Base-by-base conservation (phyloP, 163 green algal genomes). In the Chlorella variabilis region DNA sequence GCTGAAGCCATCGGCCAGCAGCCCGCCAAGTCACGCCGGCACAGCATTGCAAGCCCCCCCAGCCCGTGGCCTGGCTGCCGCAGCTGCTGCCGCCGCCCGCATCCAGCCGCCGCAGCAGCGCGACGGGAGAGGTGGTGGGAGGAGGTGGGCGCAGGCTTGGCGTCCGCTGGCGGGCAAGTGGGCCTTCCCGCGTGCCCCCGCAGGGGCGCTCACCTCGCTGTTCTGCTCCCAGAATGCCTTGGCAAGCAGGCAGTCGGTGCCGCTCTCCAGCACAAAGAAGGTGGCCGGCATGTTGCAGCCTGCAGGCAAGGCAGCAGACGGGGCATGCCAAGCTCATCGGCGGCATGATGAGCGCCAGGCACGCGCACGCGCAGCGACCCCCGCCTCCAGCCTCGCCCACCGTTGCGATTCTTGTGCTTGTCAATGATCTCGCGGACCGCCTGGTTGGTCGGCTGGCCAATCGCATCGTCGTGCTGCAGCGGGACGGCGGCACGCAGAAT, bases 261-360 rank as follows among this genome's bases (percentile, higher is more conserved):
- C 77, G 2, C 6, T 27, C 49, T 77, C 29, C 17, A 83, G 49
- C 49, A 77, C 66, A 34, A 71, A 83, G 29, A 75, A 83, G 18
- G 77, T 83, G 51, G 77, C 66, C 2, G 77, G 77, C 48, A 77
- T 56, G 66, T 83, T 83, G 77, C 77, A 83, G 38, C 77, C 59
- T 67, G 59, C 27, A 67, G 18, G 13, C 4, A 62, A 15, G 51
- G 18, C 9, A 62, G 51, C 9, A 23, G 45, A 15, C 45, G 15
- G 45, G 11, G 45, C 45, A 54, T 23, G 45, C n/a, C n/a, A n/a
- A n/a, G 45, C 45, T 54, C 45, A 54, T 54, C 45, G 45, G 45
- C 45, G 11, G 11, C 45, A 54, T 54, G 45, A 15, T 15, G 45
- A 23, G 45, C 45, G 11, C 15, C 45, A 54, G 45, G 11, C n/a